Evolutionary conservation across 176 grass and related monocot species (phyloP).

Genomic region (Carex cristatella): DNA sequence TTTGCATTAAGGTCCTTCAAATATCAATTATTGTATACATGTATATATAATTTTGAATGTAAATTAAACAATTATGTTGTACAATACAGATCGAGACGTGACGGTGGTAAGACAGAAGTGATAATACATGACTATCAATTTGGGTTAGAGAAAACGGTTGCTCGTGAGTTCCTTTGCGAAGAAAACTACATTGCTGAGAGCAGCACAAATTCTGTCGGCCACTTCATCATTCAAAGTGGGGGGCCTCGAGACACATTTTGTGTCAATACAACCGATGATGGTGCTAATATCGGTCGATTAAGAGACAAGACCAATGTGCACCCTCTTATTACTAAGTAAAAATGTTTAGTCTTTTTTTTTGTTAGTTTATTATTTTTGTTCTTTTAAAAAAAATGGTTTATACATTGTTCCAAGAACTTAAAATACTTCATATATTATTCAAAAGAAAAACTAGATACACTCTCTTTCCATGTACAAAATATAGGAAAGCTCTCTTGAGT

Average conservation of each 20-base stretch:
- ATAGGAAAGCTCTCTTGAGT: neutral
- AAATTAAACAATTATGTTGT: neutral
- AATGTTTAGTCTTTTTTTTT: neutral
- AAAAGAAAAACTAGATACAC: neutral
- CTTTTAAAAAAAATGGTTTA: neutral
- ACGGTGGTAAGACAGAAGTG: slow-evolving; percentile 46
- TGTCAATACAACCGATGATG: slow-evolving; percentile 13
- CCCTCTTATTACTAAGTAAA: slow-evolving; percentile 26
- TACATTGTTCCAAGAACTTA: neutral
- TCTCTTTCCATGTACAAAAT: slow-evolving; percentile 2
- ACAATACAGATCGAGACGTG: slow-evolving; percentile 20
- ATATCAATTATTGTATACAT: neutral
- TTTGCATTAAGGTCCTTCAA: neutral
- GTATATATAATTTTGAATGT: neutral
- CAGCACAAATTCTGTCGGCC: slow-evolving; percentile 41
- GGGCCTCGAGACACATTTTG: slow-evolving; percentile 50
- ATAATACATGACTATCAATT: slow-evolving; percentile 81
- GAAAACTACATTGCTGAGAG: slow-evolving; percentile 40
- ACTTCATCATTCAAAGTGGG: slow-evolving; percentile 51
- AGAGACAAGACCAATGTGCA: neutral
- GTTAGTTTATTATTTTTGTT: neutral
- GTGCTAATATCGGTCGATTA: neutral
- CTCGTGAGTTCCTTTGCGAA: slow-evolving; percentile 67
- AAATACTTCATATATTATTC: slow-evolving; percentile 9
- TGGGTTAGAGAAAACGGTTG: slow-evolving; percentile 48